phyloP scores from a whole-genome alignment of 768 basidiomycete species.

The Botryobasidium botryosum region DNA sequence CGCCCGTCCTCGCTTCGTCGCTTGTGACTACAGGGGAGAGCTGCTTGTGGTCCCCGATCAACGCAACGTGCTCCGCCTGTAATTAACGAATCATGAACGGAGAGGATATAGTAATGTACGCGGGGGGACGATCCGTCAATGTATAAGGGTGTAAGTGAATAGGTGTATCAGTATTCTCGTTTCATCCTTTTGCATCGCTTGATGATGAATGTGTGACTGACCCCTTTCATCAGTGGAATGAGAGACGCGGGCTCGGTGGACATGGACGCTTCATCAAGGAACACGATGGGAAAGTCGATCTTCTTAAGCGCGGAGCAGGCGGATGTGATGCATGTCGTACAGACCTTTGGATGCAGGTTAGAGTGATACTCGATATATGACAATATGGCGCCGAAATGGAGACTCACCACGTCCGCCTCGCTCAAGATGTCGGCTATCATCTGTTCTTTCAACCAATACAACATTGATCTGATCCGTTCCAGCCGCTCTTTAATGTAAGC shows the following conservation, averaged over 20 bases:
- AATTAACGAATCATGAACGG: neutral
- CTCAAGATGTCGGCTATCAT: slow-evolving; percentile 18
- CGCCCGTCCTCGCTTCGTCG: slow-evolving; percentile 50
- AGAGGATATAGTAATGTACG: neutral
- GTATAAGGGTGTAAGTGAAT: neutral
- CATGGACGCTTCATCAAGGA: slow-evolving; percentile 92
- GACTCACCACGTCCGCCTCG: slow-evolving; percentile 15
- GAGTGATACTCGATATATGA: slow-evolving; percentile 8
- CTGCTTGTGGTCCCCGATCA: slow-evolving; percentile 97
- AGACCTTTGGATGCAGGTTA: slow-evolving; percentile 33
- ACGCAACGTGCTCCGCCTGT: slow-evolving; percentile 63
- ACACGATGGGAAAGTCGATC: slow-evolving; percentile 82
- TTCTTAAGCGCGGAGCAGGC: slow-evolving; percentile 46
- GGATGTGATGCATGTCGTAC: slow-evolving; percentile 75
- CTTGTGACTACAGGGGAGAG: slow-evolving; percentile 78
- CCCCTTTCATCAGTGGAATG: slow-evolving; percentile 88
- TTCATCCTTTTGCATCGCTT: neutral
- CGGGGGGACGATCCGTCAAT: too few species aligned
- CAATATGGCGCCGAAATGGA: neutral
- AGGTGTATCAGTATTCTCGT: too few species aligned
- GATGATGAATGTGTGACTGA: slow-evolving; percentile 27
- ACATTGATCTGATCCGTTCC: too few species aligned
- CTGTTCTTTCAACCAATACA: neutral
- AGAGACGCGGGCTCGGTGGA: slow-evolving; percentile 85
- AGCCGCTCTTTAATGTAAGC: too few species aligned